Evolutionary conservation across 78 protist species (phyloP).

Genomic region (Dictyostelium firmibasis): DNA sequence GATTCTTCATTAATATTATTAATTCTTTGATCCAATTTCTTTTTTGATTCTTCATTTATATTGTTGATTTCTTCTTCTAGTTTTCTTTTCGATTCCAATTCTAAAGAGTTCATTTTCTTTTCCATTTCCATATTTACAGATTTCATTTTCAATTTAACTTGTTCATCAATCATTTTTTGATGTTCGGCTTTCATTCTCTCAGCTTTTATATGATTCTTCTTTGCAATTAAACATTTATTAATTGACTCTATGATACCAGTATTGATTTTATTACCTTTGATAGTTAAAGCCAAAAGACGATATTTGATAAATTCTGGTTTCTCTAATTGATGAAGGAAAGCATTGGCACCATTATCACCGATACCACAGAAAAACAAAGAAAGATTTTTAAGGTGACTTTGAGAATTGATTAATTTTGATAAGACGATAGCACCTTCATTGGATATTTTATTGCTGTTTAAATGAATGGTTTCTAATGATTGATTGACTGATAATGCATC

Average conservation of each 20-base stretch:
- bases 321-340: not conserved
- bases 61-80: conserved; percentile 23
- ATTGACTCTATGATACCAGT: not conserved
- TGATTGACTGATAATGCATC: conserved; percentile 8
- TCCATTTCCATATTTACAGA: conserved; percentile 19
- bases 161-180: conserved; percentile 32
- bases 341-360: conserved; percentile 25
- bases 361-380: conserved; percentile 38
- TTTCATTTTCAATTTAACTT: conserved; percentile 23
- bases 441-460: conserved; percentile 36
- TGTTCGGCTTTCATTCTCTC: conserved; percentile 12
- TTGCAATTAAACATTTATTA: not conserved
- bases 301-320: not conserved
- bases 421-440: conserved; percentile 13
- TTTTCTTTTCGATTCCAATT: conserved; percentile 7
- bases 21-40: conserved; percentile 15
- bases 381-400: not conserved
- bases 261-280: conserved; percentile 55
- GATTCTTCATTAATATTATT: conserved; percentile 19
- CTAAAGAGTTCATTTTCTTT: conserved; percentile 23
- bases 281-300: conserved; percentile 1
- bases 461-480: conserved; percentile 36
- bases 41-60: conserved; percentile 15
- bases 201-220: conserved; percentile 3
- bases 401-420: not conserved